Evolutionary conservation across 495 filamentous ascomycete species (phyloP), one percentile per base, ranked within the genome.

Genomic region (Haplographium delicatum): DNA sequence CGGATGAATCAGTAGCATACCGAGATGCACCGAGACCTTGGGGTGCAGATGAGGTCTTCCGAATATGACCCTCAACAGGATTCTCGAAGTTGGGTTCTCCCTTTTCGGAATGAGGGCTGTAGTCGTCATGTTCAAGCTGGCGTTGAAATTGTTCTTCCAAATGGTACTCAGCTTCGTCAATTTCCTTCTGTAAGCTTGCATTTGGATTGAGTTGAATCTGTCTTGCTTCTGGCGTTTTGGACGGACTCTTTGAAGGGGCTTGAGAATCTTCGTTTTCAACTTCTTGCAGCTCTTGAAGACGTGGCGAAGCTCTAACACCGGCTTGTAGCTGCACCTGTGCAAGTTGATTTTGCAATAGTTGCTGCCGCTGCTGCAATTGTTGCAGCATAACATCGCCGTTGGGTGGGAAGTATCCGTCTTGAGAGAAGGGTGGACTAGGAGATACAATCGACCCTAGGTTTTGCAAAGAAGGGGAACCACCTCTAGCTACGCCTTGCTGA

Each of bases 121-220:
- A 79, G 57, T 81, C 72, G 45, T 83, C 82, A 44, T 86, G 80
- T 27, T 87, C 82, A 33, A 89, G 68, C 57, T 86, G 81, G 23
- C 78, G 80, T 26, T 86, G 76, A 54, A 87, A 81, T 31, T 84
- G 80, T 56, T 84, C 75, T 57, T 88, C 86, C 47, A 90, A 62
- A 49, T 91, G 86, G 58, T 93, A 89, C 50, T 94, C 85, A n/a
- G 81, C 80, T 61, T 89, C 83, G 42, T 94, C 86, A 37, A 95
- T 80, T 54, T 94, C 89, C 59, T 84, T 82, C 64, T 96, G 88
- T 23, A 96, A 40, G 26, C 56, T 62, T 18, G 53, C 50, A 24
- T 56, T 62, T 13, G 56, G 52, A 52, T 62, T 62, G 27, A 57
- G 60, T 43, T 33, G 51, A 43, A 56, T 37, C 27, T 50, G 47